Conservation (phyloP, 768 basidiomycete species). For the Tulasnella sp. region DNA sequence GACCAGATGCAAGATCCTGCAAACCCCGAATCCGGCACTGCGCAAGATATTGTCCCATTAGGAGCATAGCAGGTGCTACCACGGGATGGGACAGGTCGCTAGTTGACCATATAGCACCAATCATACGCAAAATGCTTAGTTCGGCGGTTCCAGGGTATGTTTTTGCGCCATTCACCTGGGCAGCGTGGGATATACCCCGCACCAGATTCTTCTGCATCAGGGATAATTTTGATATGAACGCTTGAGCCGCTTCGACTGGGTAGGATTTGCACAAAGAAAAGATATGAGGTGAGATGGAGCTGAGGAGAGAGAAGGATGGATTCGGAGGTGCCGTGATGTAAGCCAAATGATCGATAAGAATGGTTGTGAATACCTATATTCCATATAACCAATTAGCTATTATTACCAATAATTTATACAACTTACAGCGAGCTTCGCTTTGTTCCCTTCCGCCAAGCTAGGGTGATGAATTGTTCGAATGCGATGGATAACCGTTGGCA, state of each 20-base stretch:
- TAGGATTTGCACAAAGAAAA: slow-evolving; percentile 65
- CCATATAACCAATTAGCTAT: neutral
- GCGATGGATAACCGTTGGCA: slow-evolving; percentile 73
- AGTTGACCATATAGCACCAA: slow-evolving; percentile 80
- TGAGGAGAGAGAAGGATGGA: slow-evolving; percentile 48
- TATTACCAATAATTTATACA: neutral
- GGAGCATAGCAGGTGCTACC: slow-evolving; percentile 67
- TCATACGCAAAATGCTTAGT: slow-evolving; percentile 62
- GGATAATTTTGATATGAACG: slow-evolving; percentile 67
- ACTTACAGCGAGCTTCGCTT: slow-evolving; percentile 75
- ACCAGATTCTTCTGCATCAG: slow-evolving; percentile 92
- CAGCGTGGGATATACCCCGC: slow-evolving; percentile 61
- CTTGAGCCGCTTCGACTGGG: slow-evolving; percentile 63
- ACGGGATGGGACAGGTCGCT: slow-evolving; percentile 90
- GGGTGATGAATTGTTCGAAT: slow-evolving; percentile 87
- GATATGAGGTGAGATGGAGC: slow-evolving; percentile 62
- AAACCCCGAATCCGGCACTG: slow-evolving; percentile 66
- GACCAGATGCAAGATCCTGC: slow-evolving; percentile 64
- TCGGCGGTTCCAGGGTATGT: slow-evolving; percentile 87
- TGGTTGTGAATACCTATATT: slow-evolving; percentile 49
- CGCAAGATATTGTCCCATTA: slow-evolving; percentile 85
- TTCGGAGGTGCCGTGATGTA: slow-evolving; percentile 52
- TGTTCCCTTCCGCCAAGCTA: slow-evolving; percentile 83
- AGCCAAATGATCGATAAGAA: slow-evolving; percentile 82
- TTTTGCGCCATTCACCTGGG: slow-evolving; percentile 45